Evolutionary conservation across 441 rosid genomes (phyloP), one percentile per base, ranked within the genome.

Genomic region (Adansonia madagascariensis): DNA sequence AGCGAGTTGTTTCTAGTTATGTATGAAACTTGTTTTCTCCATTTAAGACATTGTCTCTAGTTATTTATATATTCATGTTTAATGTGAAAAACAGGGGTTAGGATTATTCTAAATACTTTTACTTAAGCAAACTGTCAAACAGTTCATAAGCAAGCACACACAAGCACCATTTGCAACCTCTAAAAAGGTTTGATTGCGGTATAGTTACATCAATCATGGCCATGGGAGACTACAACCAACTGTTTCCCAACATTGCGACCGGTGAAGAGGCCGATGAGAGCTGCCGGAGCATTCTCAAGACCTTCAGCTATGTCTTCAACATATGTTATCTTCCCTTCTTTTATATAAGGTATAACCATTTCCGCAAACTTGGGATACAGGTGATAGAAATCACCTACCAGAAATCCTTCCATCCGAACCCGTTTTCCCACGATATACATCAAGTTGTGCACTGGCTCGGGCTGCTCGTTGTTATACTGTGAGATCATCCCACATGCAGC

Each of bases 401-500:
- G 2, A 5, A 90, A 81, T 6, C 94, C 94, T 85, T 88, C 53
- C 47, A 90, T 67, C 0, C 79, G 83, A 35, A 90, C 69, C 4
- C 84, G 76, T 49, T 85, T 91, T 3, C 0, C n/a, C 0, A 86
- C 39, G 6, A 87, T 10, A 22, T 15, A 4, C 68, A 59, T 59
- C 74, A 89, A 50, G 53, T 88, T 90, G 73, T 18, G 15, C 0
- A 89, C 66, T 0, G 84, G 86, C 61, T 90, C 91, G 0, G 84
- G 87, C 31, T 79, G 50, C 4, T 81, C 79, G 0, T 81, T 87
- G 73, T 87, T 86, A 85, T 90, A 90, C 77, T 88, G 91, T 0
- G 92, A 89, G 73, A 91, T 83, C 90, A 90, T 89, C 71, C 91
- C 94, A 50, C 92, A 88, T 0, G 18, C 85, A 0, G 89, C 89